Base-by-base conservation (phyloP, 371 early-diverging fungal species). In the Entomophthora muscae region DNA sequence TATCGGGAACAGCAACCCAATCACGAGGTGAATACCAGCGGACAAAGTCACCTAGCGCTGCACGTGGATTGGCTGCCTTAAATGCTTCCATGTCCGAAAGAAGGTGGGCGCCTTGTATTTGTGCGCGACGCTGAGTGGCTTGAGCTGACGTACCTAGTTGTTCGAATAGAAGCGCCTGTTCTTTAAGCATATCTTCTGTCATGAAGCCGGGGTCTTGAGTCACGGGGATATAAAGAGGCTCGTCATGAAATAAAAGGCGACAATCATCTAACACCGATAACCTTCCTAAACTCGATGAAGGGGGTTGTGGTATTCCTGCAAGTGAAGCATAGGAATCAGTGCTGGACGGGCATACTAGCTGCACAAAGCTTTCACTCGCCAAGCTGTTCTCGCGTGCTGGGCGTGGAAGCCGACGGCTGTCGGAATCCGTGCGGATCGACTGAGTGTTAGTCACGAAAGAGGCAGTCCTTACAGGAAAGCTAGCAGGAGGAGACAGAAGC, bases 11-110 rank as follows among this genome's bases (percentile, higher is more conserved):
- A 1, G 27, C 55, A 27, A 85, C 67, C 84, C 86, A 89, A 69
- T 95, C 95, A 58, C 88, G 78, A 10, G 95, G 95, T 0, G 94
- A 93, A 68, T 92, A 89, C 95, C 95, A 95, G 55, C 92, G 76
- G n/a, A 95, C 88, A 78, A 95, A 95, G 64, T 95, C 95, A 2
- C 82, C 88, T 2, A 95, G 69, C 3, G 69, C 69, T 27, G 84
- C 81, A 28, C 78, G 75, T 0, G 95, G 91, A 27, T 75, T 75
- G 13, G 75, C 73, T 10, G 75, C 75, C 57, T 75, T 75, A 57
- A 75, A 75, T 1, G 75, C 73, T 13, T 73, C 72, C 75, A 75
- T 75, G 66, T 95, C 78, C 24, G 91, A 91, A 29, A 78, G 75
- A 0, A 95, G 78, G 32, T 90, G 88, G 0, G 80, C 81, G 52